Evolutionary conservation across 306 rosid genomes (phyloP), one percentile per base, ranked within the genome.

Genomic region (Quercus glauca): DNA sequence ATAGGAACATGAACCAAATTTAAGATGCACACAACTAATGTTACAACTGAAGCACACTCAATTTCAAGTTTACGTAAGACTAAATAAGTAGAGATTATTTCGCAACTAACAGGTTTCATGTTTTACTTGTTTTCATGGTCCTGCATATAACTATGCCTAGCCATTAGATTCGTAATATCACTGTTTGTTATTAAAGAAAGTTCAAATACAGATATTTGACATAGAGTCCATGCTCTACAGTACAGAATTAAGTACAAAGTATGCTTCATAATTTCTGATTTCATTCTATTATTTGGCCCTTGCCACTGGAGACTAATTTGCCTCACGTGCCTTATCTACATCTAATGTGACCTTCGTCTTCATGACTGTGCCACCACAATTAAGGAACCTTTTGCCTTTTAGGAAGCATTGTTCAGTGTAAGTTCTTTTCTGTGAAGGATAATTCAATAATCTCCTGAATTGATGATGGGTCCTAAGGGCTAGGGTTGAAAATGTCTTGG

Each of bases 391-490:
- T 64, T 64, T 64, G 45, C 21, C 21, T 31, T 64, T 13, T 64
- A 10, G 11, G 70, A 15, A 17, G 33, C 15, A 10, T 41, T 61
- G 59, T 31, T 78, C 78, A 53, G 41, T 64, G 71, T 1, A 58
- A 80, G 76, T 79, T 82, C 37, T 83, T 79, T 21, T 73, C 81
- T 37, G 83, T 51, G 77, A 87, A 85, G 74, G 78, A 65, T 64
- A 79, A 74, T 80, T 81, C 85, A 14, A 76, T 79, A 69, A 81
- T 77, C 43, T 80, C 84, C 78, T 87, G 85, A 65, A 69, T 74
- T 74, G 79, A 78, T 76, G 78, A 63, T 76, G 69, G 83, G 69
- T 74, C 82, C 79, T 10, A 72, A 59, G 71, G 65, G 74, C 41
- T 73, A 37, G 45, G 80, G 59, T 69, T 81, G 77, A 86, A 55